Evolutionary conservation across 306 rosid genomes (phyloP).

Genomic region (Castanea mollissima): DNA sequence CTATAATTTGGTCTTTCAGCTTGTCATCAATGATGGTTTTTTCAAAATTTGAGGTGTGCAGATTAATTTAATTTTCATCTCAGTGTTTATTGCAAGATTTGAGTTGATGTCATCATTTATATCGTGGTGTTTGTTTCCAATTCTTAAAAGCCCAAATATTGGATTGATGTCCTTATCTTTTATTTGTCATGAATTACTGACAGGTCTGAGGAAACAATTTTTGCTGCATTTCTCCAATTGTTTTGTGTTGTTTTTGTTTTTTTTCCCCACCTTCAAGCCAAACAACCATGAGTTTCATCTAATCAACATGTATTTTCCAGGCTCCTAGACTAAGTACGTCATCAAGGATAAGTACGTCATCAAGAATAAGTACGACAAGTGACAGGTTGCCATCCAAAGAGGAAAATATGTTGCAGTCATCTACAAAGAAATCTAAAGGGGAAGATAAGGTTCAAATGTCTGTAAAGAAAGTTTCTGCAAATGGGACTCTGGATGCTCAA

Average conservation of each 20-base stretch:
- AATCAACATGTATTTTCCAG: slow-evolving; percentile 34
- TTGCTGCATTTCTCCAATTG: not conserved
- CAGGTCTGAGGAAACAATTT: not conserved
- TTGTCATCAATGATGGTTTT: not conserved
- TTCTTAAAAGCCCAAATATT: not conserved
- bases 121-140: not conserved
- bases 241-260: not conserved
- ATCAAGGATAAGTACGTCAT: slow-evolving; percentile 57
- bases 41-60: not conserved
- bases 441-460: slow-evolving; percentile 55
- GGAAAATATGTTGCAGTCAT: slow-evolving; percentile 51
- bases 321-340: slow-evolving; percentile 66
- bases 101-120: not conserved
- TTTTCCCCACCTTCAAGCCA: not conserved
- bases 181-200: not conserved
- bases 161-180: not conserved
- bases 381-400: slow-evolving; percentile 69
- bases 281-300: slow-evolving; percentile 20
- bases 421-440: slow-evolving; percentile 55
- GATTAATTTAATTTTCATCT: not conserved
- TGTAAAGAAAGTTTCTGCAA: slow-evolving; percentile 48
- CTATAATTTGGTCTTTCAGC: not conserved
- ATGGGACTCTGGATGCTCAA: slow-evolving; percentile 57
- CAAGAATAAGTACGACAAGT: slow-evolving; percentile 63
- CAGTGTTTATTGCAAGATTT: not conserved